These are phyloP conservation scores for Orbilia oligospora DNA, from an alignment of 2,329 filamentous ascomycete species.

Conservation along the genomic window DNA sequence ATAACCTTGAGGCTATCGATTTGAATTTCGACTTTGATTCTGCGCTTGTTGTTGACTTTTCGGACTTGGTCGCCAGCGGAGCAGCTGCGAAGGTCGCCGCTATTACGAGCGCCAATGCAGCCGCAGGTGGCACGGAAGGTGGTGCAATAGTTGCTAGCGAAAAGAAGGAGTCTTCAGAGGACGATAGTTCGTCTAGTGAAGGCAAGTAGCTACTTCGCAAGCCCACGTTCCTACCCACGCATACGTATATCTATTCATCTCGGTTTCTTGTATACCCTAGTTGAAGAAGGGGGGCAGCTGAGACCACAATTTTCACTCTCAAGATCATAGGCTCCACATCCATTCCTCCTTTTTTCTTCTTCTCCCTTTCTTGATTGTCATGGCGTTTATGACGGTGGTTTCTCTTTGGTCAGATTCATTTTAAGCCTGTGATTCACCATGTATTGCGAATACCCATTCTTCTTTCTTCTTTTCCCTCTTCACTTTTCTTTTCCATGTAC, in stretches of 20 bases:
- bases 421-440: constrained; percentile 15
- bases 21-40: constrained; percentile 57
- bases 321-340: background rate
- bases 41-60: constrained; percentile 59
- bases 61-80: constrained; percentile 49
- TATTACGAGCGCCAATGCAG: constrained; percentile 1
- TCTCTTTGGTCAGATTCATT: constrained; percentile 7
- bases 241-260: too few relatives aligned
- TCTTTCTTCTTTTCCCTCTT: background rate
- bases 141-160: constrained; percentile 32
- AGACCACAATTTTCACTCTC: background rate
- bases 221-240: background rate
- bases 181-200: constrained; percentile 56
- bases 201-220: background rate
- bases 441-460: constrained; percentile 10
- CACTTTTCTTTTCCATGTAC: constrained; percentile 9
- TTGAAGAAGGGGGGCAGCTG: background rate
- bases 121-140: background rate
- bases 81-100: constrained; percentile 46
- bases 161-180: constrained; percentile 55
- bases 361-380: background rate
- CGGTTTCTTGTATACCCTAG: too few relatives aligned
- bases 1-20: constrained; percentile 35
- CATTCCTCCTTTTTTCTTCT: background rate
- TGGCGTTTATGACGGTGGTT: constrained; percentile 16